phyloP scores from a whole-genome alignment of 495 filamentous ascomycete species.

The Hypoxylon perforatum region DNA sequence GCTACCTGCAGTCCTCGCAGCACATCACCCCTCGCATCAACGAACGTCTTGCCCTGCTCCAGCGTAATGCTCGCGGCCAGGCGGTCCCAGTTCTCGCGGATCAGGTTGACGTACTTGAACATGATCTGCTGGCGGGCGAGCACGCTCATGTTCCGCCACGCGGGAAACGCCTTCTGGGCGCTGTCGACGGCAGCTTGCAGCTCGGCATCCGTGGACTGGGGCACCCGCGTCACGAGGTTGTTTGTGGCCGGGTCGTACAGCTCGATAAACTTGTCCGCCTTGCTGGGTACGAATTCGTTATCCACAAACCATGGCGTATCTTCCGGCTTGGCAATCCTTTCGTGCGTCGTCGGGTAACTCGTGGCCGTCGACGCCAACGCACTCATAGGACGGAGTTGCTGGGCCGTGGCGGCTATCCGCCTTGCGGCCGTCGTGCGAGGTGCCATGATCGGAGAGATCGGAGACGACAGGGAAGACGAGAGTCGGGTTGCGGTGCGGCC shows the following conservation, averaged over 20 bases:
- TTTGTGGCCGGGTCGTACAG: conserved; percentile 96
- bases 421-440: conserved; percentile 48
- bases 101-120: conserved; percentile 92
- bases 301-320: conserved; percentile 93
- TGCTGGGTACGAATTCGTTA: conserved; percentile 85
- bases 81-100: conserved; percentile 95
- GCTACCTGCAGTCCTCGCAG: conserved; percentile 95
- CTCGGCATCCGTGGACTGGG: conserved; percentile 92
- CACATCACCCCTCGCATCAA: conserved; percentile 94
- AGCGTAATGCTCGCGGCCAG: conserved; percentile 95
- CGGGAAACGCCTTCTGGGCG: conserved; percentile 89
- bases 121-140: conserved; percentile 93
- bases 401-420: conserved; percentile 70
- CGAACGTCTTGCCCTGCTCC: conserved; percentile 98
- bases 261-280: conserved; percentile 86
- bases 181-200: conserved; percentile 87
- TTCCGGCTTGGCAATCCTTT: conserved; percentile 75
- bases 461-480: conserved; percentile 32
- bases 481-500: conserved; percentile 39
- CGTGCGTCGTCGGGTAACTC: conserved; percentile 84
- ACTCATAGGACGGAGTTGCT: conserved; percentile 63
- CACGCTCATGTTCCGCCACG: conserved; percentile 85
- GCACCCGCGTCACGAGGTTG: conserved; percentile 97
- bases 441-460: conserved; percentile 45
- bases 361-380: conserved; percentile 70